Percentiles rank a stretch among this genome's conserved stretches.
phyloP scores from a whole-genome alignment of 2,329 filamentous ascomycete genomes.

The Anisogramma anomala region DNA sequence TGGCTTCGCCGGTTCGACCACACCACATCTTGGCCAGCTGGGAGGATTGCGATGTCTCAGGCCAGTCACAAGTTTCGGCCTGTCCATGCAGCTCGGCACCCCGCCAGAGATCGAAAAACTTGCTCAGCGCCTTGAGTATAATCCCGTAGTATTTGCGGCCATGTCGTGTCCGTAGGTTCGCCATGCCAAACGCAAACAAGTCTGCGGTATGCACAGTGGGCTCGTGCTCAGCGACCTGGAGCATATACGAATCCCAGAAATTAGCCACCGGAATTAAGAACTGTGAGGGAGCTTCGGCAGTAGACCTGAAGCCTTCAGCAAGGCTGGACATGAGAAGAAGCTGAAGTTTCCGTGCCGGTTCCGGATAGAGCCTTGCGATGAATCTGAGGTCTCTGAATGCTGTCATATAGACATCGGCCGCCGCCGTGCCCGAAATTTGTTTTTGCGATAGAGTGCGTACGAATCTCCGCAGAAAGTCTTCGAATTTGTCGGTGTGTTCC shows the following conservation, averaged over 20 bases:
- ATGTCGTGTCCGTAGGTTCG: neutral
- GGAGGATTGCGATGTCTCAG: neutral
- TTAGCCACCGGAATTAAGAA: constrained; percentile 1
- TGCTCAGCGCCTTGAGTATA: constrained; percentile 5
- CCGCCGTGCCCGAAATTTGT: constrained; percentile 1
- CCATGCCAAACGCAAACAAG: constrained; percentile 6
- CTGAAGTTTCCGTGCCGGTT: neutral
- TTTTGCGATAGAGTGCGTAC: constrained; percentile 1
- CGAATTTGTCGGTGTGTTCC: neutral
- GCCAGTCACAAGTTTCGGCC: neutral
- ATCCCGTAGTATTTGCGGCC: constrained; percentile 2
- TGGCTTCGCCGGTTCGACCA: constrained; percentile 2
- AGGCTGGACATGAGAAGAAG: constrained; percentile 1
- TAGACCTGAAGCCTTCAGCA: neutral
- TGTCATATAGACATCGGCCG: constrained; percentile 4
- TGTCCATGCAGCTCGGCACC: constrained; percentile 5
- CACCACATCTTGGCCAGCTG: constrained; percentile 6
- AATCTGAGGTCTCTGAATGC: neutral
- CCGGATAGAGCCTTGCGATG: neutral
- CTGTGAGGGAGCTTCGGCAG: neutral
- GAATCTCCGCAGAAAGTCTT: neutral
- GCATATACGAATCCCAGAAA: constrained; percentile 5
- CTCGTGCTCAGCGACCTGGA: constrained; percentile 4
- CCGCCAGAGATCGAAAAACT: constrained; percentile 10
- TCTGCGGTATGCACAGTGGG: neutral